A percentile compares a stretch with the other conserved stretches of the same genome.
phyloP scores from a whole-genome alignment of 495 filamentous ascomycete genomes.

The Lindgomyces ingoldianus region DNA sequence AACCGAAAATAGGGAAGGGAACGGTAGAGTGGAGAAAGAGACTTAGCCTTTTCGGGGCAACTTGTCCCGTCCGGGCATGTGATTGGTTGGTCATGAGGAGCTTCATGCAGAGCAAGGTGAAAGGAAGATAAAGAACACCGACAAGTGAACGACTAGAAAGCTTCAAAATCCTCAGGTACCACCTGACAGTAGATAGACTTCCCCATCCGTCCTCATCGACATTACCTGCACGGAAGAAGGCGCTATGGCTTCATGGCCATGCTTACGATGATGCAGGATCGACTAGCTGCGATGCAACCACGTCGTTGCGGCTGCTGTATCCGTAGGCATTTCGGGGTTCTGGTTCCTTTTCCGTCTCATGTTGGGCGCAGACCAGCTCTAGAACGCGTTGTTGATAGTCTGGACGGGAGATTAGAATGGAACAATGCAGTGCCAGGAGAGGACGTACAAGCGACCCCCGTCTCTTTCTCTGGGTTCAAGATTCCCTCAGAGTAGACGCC shows the following conservation, averaged over 20 bases:
- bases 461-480: constrained; percentile 60
- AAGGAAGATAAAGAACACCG: background rate
- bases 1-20: background rate
- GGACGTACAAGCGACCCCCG: constrained; percentile 56
- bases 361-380: constrained; percentile 55
- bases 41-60: constrained; percentile 3
- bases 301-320: background rate
- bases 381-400: constrained; percentile 60
- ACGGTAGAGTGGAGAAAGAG: background rate
- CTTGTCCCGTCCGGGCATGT: constrained; percentile 1
- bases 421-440: background rate
- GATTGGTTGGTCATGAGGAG: background rate
- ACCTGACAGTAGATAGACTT: background rate
- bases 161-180: background rate
- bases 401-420: constrained; percentile 19
- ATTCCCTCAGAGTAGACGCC: constrained; percentile 62
- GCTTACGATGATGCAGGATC: constrained; percentile 25
- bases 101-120: background rate
- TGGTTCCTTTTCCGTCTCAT: constrained; percentile 44
- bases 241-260: background rate
- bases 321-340: constrained; percentile 28
- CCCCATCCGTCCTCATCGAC: no score
- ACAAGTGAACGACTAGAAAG: background rate
- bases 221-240: no score
- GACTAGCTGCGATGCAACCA: constrained; percentile 20